A percentile compares a stretch with the other conserved stretches of the same genome.
phyloP scores from a whole-genome alignment of 2,329 filamentous ascomycete species.

The Sporothrix curviconia region DNA sequence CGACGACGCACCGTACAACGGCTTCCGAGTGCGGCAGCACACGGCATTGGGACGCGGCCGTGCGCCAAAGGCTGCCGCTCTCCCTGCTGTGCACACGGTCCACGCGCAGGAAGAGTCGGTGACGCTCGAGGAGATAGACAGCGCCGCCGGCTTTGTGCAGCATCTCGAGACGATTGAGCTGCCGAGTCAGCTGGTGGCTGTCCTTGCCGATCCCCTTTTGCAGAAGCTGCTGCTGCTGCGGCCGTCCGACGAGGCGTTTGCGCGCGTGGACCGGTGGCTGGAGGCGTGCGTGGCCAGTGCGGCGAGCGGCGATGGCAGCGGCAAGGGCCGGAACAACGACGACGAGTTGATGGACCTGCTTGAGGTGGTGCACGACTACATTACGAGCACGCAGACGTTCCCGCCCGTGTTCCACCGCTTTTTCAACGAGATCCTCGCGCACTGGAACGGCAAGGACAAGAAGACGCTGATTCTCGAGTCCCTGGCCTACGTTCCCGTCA shows the following conservation, averaged over 20 bases:
- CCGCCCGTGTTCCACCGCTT: constrained; percentile 25
- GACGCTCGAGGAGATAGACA: constrained; percentile 72
- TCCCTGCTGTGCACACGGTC: constrained; percentile 68
- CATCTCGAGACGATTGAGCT: constrained; percentile 72
- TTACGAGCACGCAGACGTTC: constrained; percentile 34
- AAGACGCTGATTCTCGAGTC: constrained; percentile 50
- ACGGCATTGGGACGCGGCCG: constrained; percentile 34
- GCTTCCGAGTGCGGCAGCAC: constrained; percentile 54
- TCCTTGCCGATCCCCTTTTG: constrained; percentile 66
- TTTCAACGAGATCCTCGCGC: constrained; percentile 45
- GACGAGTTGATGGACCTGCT: constrained; percentile 48
- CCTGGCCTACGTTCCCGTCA: constrained; percentile 48
- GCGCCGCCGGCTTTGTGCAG: constrained; percentile 60
- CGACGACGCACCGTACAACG: constrained; percentile 35
- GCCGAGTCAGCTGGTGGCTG: constrained; percentile 74
- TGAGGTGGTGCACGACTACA: constrained; percentile 50
- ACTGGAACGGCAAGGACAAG: constrained; percentile 57
- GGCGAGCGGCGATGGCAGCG: constrained; percentile 41
- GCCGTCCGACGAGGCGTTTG: constrained; percentile 44
- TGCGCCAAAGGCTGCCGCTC: constrained; percentile 21
- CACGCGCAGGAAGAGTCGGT: constrained; percentile 62
- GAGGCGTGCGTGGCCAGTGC: constrained; percentile 50
- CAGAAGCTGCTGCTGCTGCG: constrained; percentile 69
- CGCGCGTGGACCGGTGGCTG: constrained; percentile 55
- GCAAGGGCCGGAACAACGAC: too few relatives aligned